A percentile compares a stretch with the other conserved stretches of the same genome.
Conservation (phyloP, 1,284 basidiomycete species). For the Ustilago shanxiensis region DNA sequence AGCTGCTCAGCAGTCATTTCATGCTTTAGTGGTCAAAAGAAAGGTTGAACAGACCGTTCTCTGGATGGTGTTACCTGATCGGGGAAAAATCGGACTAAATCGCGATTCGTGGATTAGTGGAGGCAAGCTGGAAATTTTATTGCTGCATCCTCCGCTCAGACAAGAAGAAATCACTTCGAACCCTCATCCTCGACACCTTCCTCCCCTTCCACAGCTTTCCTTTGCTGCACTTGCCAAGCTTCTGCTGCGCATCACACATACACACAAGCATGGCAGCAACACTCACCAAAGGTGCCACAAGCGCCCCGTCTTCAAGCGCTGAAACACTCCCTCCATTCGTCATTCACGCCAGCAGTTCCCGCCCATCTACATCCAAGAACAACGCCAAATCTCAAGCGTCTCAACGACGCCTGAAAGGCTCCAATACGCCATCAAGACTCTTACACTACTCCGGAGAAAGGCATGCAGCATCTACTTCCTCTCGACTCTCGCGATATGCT, state of each 20-base stretch:
- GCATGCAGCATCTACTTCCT: constrained; percentile 40
- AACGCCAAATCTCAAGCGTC: constrained; percentile 13
- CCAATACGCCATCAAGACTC: constrained; percentile 36
- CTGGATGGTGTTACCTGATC: not conserved
- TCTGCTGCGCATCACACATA: not conserved
- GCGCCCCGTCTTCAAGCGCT: not conserved
- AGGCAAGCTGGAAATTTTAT: constrained; percentile 18
- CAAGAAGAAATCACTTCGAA: constrained; percentile 7
- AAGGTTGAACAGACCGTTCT: not conserved
- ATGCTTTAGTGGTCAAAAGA: no score
- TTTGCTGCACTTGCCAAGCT: not conserved
- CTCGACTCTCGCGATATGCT: constrained; percentile 25
- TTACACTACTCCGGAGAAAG: constrained; percentile 44
- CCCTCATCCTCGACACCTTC: constrained; percentile 5
- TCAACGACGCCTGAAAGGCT: constrained; percentile 33
- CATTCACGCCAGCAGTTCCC: constrained; percentile 30
- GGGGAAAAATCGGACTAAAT: not conserved
- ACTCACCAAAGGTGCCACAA: not conserved
- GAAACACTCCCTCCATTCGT: constrained; percentile 34
- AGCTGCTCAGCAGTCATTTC: no score
- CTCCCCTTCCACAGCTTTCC: not conserved
- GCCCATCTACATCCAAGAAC: constrained; percentile 19
- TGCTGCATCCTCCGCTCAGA: not conserved
- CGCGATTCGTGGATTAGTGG: constrained; percentile 8
- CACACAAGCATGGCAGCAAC: not conserved